Conservation (phyloP, 129 eudicot genomes). For the Chrysanthemum makinoi region DNA sequence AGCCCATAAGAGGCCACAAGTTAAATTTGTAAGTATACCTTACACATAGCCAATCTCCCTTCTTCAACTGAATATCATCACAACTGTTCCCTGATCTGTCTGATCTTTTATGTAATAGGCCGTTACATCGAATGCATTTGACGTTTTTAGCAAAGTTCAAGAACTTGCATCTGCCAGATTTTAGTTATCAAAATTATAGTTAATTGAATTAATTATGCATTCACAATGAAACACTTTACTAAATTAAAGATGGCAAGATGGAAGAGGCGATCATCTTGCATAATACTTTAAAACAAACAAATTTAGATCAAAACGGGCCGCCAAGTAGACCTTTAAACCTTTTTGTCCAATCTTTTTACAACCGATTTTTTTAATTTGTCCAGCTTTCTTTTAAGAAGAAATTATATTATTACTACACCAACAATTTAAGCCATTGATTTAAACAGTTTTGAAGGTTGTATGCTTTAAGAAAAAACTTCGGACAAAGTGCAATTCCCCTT, state of each 20-base stretch:
- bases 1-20: no score
- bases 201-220: background rate
- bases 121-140: slow-evolving; percentile 52
- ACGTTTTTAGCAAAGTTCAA: slow-evolving; percentile 50
- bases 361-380: background rate
- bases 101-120: slow-evolving; percentile 29
- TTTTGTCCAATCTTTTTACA: background rate
- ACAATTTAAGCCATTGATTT: background rate
- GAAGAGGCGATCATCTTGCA: background rate
- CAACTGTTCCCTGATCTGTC: slow-evolving; percentile 31
- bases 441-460: no score
- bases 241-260: background rate
- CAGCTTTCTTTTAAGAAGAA: background rate
- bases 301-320: background rate
- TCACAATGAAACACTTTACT: slow-evolving; percentile 3
- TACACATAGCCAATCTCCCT: slow-evolving; percentile 81
- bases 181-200: background rate
- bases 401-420: background rate
- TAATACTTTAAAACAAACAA: background rate
- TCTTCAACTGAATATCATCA: slow-evolving; percentile 50
- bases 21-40: slow-evolving; percentile 31
- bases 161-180: slow-evolving; percentile 55
- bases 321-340: background rate
- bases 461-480: no score
- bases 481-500: no score